Evolutionary conservation across 2,329 filamentous ascomycete species (phyloP), one percentile per base, ranked within the genome.

Genomic region (Passalora sequoiae): DNA sequence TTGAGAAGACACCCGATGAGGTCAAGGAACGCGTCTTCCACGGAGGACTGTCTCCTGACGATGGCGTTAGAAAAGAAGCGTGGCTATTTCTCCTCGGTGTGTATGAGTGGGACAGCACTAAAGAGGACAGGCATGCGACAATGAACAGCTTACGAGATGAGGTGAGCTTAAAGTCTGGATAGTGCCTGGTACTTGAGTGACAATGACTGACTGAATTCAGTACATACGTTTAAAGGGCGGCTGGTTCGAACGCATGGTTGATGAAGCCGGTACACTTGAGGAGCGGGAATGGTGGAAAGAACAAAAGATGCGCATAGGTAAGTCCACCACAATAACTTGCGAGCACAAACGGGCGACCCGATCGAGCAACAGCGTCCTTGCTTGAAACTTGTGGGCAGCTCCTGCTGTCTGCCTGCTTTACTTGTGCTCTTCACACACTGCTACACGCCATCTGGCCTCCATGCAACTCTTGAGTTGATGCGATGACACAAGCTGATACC

Each of bases 11-110:
- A 0, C 74, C 83, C 3, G 88, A 96, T 54, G 92, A 98, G 63
- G 89, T 94, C 52, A 98, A 97, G 65, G 91, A 97, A 62, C 79
- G 92, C n/a, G 79, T 98, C 43, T 98, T 97, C 64, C 92, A 97
- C 60, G 92, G 92, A 20, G 92, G 92, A 0, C 72, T 98, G 1
- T 83, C 94, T 60, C 70, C 86, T 0, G 85, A 95, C 12, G 91
- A 97, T 57, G 89, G 89, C 0, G 89, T 95, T 3, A 76, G 94
- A 36, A 97, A 97, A 66, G 89, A 97, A 64, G 92, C 91, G 0
- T 98, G 92, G 92, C 74, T 96, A 1, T 98, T 94, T 66, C 68
- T 98, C 12, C 76, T 98, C 0, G 92, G 87, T 1, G 85, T 98
- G 0, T 86, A 94, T 59, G 83, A 91, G 2, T 98, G 94, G 94